Evolutionary conservation across 2,329 filamentous ascomycete genomes (phyloP).

Genomic region (Pyrenochaeta sp.): DNA sequence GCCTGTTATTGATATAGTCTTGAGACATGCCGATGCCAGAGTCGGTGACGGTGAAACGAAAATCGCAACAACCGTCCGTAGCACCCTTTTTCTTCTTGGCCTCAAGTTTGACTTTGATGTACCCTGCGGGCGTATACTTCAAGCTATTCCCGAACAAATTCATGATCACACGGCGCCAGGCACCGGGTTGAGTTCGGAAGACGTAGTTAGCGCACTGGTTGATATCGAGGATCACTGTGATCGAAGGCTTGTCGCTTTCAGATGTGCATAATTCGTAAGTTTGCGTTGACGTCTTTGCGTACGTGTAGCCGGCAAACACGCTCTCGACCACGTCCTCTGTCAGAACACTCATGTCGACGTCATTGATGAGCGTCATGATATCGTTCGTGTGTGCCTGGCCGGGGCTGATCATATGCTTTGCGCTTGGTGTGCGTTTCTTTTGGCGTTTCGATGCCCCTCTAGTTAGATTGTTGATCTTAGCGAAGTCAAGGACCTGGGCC

Average conservation of each 20-base stretch:
- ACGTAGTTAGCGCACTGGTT: constrained; percentile 45
- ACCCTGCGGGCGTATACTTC: constrained; percentile 50
- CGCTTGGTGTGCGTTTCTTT: constrained; percentile 40
- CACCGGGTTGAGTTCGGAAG: constrained; percentile 49
- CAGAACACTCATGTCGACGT: constrained; percentile 46
- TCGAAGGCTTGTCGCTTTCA: constrained; percentile 24
- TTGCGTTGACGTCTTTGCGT: constrained; percentile 40
- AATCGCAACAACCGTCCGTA: constrained; percentile 36
- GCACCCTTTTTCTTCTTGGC: constrained; percentile 27
- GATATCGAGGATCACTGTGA: constrained; percentile 47
- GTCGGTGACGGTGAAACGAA: constrained; percentile 46
- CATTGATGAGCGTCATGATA: constrained; percentile 45
- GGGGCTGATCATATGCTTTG: constrained; percentile 41
- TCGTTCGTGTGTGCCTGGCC: constrained; percentile 43
- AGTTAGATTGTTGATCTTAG: constrained; percentile 50
- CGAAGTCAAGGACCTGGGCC: constrained; percentile 50
- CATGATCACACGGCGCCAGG: constrained; percentile 51
- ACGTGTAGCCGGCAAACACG: constrained; percentile 48
- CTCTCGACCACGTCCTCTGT: constrained; percentile 50
- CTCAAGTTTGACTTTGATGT: constrained; percentile 48
- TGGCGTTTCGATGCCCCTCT: constrained; percentile 38
- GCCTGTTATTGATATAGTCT: constrained; percentile 47
- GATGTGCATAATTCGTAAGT: constrained; percentile 30
- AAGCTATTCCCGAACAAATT: constrained; percentile 52
- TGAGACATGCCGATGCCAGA: constrained; percentile 53